These are phyloP conservation scores for Hypericum perforatum DNA, from an alignment of 345 rosid genomes.

Conservation along the genomic window DNA sequence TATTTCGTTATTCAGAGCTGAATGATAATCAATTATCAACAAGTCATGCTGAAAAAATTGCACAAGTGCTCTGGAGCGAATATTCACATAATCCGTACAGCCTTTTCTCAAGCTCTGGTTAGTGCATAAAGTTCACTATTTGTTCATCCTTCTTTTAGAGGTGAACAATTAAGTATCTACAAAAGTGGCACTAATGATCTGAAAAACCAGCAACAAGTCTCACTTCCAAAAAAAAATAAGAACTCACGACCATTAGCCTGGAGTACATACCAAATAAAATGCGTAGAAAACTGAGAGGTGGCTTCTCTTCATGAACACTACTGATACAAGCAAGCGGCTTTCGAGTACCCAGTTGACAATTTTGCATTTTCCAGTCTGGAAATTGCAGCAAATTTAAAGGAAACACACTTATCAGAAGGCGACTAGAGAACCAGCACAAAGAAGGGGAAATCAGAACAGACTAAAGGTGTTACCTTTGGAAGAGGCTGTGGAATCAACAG, in stretches of 20 bases:
- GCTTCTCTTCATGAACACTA: constrained; percentile 34
- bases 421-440: neutral
- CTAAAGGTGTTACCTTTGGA: constrained; percentile 8
- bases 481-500: constrained; percentile 21
- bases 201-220: neutral
- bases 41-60: too few species aligned
- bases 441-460: neutral
- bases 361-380: constrained; percentile 25
- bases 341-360: constrained; percentile 28
- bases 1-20: too few species aligned
- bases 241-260: too few species aligned
- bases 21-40: too few species aligned
- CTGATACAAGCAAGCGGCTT: constrained; percentile 57
- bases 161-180: neutral
- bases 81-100: too few species aligned
- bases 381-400: constrained; percentile 31
- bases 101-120: too few species aligned
- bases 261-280: constrained; percentile 40
- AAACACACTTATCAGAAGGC: neutral
- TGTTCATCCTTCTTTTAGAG: too few species aligned
- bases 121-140: too few species aligned
- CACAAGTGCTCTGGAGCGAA: too few species aligned
- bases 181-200: neutral
- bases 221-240: too few species aligned
- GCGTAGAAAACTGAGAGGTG: constrained; percentile 68